Evolutionary conservation across 371 early-diverging fungal genomes (phyloP).

Genomic region (Rhizomucor miehei): DNA sequence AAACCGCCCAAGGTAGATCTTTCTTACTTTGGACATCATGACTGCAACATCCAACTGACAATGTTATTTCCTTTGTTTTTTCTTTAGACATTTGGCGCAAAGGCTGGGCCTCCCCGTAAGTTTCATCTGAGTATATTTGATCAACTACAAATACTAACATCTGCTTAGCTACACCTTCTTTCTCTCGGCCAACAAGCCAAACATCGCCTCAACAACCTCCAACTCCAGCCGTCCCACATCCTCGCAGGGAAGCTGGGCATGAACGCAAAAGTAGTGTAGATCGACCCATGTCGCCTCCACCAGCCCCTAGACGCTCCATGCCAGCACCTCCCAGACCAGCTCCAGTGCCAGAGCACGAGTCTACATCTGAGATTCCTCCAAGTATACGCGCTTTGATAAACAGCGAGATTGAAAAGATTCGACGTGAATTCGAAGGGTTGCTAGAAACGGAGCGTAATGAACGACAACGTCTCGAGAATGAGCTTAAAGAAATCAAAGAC

Average conservation of each 20-base stretch:
- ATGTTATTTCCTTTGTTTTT: slow-evolving; percentile 3
- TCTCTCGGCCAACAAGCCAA: slow-evolving; percentile 14
- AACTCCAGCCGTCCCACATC: neutral
- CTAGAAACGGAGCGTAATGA: slow-evolving; percentile 43
- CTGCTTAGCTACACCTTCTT: slow-evolving; percentile 11
- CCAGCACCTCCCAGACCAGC: slow-evolving; percentile 24
- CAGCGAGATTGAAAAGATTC: slow-evolving; percentile 41
- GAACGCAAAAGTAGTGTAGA: slow-evolving; percentile 8
- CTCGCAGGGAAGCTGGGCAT: slow-evolving; percentile 1
- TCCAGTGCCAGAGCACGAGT: neutral
- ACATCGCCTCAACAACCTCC: slow-evolving; percentile 5
- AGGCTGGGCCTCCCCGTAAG: neutral
- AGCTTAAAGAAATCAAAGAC: slow-evolving; percentile 31
- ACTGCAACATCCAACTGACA: too few relatives aligned
- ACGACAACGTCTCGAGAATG: slow-evolving; percentile 36
- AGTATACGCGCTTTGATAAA: slow-evolving; percentile 24
- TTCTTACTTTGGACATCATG: neutral
- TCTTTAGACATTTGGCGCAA: slow-evolving; percentile 8
- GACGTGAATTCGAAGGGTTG: slow-evolving; percentile 34
- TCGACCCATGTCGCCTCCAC: slow-evolving; percentile 17
- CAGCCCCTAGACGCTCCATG: slow-evolving; percentile 36
- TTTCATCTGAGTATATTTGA: neutral
- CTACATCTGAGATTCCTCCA: slow-evolving; percentile 1
- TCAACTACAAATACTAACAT: neutral
- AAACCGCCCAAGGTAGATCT: slow-evolving; percentile 34